These are phyloP conservation scores for Hirsutella rhossiliensis DNA, from an alignment of 2,329 filamentous ascomycete genomes.

Conservation along the genomic window DNA sequence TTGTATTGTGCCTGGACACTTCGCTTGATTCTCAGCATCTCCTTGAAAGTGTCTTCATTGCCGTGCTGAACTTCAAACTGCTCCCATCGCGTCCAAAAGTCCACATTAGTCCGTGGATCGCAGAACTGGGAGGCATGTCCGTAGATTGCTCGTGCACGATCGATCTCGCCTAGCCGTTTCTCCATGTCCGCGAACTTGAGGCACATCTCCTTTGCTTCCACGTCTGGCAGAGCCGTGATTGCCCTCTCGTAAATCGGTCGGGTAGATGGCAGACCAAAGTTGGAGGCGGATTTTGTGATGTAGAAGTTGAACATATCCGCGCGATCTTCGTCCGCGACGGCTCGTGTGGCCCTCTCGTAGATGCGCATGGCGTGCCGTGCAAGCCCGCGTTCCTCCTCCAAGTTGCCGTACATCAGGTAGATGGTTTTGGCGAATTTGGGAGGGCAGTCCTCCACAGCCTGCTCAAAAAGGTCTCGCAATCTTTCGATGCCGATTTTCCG, in stretches of 20 bases:
- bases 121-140: constrained; percentile 96
- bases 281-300: constrained; percentile 95
- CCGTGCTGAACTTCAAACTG: constrained; percentile 94
- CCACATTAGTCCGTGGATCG: constrained; percentile 79
- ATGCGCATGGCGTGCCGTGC: constrained; percentile 97
- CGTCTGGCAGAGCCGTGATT: constrained; percentile 84
- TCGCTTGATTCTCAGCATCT: constrained; percentile 95
- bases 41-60: constrained; percentile 98
- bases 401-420: constrained; percentile 95
- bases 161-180: constrained; percentile 80
- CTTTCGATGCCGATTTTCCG: constrained; percentile 93
- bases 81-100: constrained; percentile 96
- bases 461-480: constrained; percentile 88
- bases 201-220: constrained; percentile 93
- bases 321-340: constrained; percentile 87
- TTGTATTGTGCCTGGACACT: constrained; percentile 98
- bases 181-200: constrained; percentile 98
- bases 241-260: constrained; percentile 93
- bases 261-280: constrained; percentile 92
- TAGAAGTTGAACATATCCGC: constrained; percentile 99
- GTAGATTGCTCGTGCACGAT: constrained; percentile 89
- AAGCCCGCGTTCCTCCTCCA: constrained; percentile 90
- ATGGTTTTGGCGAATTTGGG: constrained; percentile 92
- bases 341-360: constrained; percentile 90
- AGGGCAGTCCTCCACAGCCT: constrained; percentile 88